phyloP scores from a whole-genome alignment of 176 grass and related monocot genomes.

The Oryza punctata region DNA sequence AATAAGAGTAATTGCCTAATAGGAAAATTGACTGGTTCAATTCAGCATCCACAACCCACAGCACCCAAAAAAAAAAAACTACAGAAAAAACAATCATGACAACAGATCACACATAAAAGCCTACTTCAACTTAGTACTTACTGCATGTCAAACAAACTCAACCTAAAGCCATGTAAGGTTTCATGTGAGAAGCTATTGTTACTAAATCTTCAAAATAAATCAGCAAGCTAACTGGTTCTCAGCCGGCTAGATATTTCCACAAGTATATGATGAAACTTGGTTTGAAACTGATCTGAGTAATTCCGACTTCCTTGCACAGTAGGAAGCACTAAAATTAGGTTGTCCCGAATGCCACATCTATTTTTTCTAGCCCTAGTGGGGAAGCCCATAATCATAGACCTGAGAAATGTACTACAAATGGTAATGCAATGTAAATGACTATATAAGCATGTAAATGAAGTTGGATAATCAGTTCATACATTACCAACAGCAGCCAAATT shows the following conservation, averaged over 20 bases:
- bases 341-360: not conserved
- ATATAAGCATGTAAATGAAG: constrained; percentile 22
- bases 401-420: not conserved
- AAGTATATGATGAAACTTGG: not conserved
- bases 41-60: constrained; percentile 19
- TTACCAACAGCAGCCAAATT: constrained; percentile 65
- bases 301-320: not conserved
- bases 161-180: not conserved
- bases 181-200: constrained; percentile 5
- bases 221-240: not conserved
- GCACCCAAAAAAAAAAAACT: not conserved
- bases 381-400: constrained; percentile 9
- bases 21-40: not conserved
- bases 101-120: not conserved
- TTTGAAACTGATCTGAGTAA: constrained; percentile 7
- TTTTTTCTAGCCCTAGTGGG: not conserved
- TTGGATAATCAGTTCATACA: constrained; percentile 49
- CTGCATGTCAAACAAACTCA: not conserved
- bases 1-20: not conserved
- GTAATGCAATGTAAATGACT: constrained; percentile 9
- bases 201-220: constrained; percentile 22
- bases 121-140: constrained; percentile 14
- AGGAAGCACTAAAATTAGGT: not conserved
- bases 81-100: constrained; percentile 5
- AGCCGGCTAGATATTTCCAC: not conserved